Conservation (phyloP, 306 rosid species). For the Vicia villosa region DNA sequence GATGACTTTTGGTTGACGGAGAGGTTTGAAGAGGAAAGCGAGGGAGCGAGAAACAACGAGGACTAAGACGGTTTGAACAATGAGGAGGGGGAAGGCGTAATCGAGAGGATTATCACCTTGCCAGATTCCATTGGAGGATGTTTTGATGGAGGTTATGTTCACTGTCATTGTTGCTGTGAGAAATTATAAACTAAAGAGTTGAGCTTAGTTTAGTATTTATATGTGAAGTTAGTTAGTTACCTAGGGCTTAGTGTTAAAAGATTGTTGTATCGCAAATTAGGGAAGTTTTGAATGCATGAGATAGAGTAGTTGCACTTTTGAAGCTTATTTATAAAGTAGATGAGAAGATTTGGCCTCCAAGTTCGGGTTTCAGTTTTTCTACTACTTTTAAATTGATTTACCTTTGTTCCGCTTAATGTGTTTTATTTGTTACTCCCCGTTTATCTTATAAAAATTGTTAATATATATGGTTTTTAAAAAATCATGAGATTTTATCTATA, state of each 20-base stretch:
- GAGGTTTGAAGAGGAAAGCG: too few species aligned
- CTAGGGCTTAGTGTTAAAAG: not conserved
- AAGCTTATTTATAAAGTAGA: not conserved
- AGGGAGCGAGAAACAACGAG: slow-evolving; percentile 60
- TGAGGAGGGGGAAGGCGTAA: slow-evolving; percentile 80
- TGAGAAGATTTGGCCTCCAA: not conserved
- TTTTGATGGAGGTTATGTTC: slow-evolving; percentile 66
- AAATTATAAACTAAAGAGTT: too few species aligned
- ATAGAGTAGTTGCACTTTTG: not conserved
- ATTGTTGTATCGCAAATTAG: not conserved
- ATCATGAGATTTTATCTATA: too few species aligned
- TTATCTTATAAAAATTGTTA: too few species aligned
- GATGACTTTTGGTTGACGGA: slow-evolving; percentile 86
- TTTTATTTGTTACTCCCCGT: too few species aligned
- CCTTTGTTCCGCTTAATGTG: too few species aligned
- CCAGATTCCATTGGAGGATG: slow-evolving; percentile 75
- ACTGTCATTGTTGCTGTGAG: slow-evolving; percentile 11
- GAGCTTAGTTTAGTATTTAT: too few species aligned
- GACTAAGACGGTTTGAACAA: slow-evolving; percentile 57
- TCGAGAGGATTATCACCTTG: slow-evolving; percentile 82
- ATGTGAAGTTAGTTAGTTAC: too few species aligned
- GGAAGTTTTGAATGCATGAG: not conserved
- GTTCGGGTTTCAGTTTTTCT: not conserved
- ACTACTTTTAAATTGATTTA: too few species aligned
- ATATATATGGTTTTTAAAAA: too few species aligned